Percentiles rank a stretch among this genome's conserved stretches.
phyloP scores from a whole-genome alignment of 2,329 filamentous ascomycete genomes.

The Trichoderma gracile region DNA sequence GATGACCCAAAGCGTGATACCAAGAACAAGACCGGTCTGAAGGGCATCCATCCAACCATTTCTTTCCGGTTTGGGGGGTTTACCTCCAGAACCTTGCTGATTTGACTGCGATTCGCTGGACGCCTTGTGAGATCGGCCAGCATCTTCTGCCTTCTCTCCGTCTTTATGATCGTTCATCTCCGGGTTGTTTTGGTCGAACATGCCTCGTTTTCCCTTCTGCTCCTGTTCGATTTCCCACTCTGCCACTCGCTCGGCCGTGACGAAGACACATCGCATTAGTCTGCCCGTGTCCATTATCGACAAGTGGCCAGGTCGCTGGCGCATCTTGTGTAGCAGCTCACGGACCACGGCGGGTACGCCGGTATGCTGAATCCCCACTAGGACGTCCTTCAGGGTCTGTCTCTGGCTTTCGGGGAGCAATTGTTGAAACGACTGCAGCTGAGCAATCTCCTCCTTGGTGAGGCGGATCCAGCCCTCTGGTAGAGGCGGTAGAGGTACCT shows the following conservation, averaged over 20 bases:
- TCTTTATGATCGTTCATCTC: conserved; percentile 30
- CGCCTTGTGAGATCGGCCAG: conserved; percentile 28
- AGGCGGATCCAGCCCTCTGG: conserved; percentile 52
- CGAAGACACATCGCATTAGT: conserved; percentile 41
- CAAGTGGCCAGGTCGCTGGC: conserved; percentile 57
- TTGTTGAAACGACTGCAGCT: conserved; percentile 61
- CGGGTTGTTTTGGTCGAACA: conserved; percentile 32
- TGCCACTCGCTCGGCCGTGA: conserved; percentile 41
- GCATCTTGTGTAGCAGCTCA: conserved; percentile 56
- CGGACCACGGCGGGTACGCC: conserved; percentile 71
- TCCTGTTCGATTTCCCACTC: conserved; percentile 34
- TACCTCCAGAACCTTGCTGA: conserved; percentile 33
- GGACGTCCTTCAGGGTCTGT: conserved; percentile 57
- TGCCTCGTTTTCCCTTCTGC: conserved; percentile 28
- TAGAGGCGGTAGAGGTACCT: conserved; percentile 38
- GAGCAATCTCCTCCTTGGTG: conserved; percentile 49
- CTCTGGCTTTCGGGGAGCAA: conserved; percentile 64
- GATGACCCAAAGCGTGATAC: conserved; percentile 57
- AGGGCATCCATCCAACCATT: conserved; percentile 42
- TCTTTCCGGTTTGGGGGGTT: conserved; percentile 37
- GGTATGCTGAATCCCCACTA: conserved; percentile 63
- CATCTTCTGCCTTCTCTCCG: conserved; percentile 28
- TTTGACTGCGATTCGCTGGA: conserved; percentile 32
- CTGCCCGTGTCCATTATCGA: conserved; percentile 43
- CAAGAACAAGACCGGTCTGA: conserved; percentile 44